These are phyloP conservation scores for Epichloe bromicola DNA, from an alignment of 2,329 filamentous ascomycete genomes.

Conservation along the genomic window DNA sequence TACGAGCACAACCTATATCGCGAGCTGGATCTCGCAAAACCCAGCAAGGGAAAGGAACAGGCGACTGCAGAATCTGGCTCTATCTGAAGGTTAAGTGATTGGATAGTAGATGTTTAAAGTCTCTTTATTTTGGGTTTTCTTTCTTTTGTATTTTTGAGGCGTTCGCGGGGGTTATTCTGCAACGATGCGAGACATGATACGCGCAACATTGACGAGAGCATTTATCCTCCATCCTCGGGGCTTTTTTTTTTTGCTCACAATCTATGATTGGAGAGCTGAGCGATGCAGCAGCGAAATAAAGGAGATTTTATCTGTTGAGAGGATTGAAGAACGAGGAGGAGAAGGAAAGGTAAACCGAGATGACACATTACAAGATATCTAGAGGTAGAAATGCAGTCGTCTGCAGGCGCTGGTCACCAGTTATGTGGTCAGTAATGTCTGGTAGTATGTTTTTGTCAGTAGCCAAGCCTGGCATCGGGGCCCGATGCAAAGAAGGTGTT, in stretches of 20 bases:
- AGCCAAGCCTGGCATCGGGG: too few relatives aligned
- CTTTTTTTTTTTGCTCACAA: background rate
- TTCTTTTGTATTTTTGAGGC: background rate
- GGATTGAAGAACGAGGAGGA: too few relatives aligned
- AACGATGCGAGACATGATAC: background rate
- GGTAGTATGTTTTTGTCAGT: too few relatives aligned
- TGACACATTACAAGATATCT: background rate
- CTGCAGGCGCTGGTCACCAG: background rate
- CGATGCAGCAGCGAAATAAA: background rate
- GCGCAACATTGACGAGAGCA: background rate
- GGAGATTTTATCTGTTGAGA: too few relatives aligned
- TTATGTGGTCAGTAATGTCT: background rate
- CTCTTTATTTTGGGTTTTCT: background rate
- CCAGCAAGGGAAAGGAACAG: constrained; percentile 15
- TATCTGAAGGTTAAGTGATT: constrained; percentile 11
- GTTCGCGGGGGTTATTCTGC: background rate
- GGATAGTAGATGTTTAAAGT: background rate
- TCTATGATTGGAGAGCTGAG: background rate
- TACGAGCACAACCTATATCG: constrained; percentile 52
- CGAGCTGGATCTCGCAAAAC: constrained; percentile 25
- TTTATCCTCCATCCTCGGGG: background rate
- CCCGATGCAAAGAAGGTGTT: too few relatives aligned
- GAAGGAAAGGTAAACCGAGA: background rate
- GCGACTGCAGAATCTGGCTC: constrained; percentile 14
- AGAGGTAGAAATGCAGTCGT: background rate